Percentiles rank a stretch among this genome's conserved stretches.
These are phyloP conservation scores for Raddia guianensis DNA, from an alignment of 176 grass and related monocot genomes.

Conservation along the genomic window DNA sequence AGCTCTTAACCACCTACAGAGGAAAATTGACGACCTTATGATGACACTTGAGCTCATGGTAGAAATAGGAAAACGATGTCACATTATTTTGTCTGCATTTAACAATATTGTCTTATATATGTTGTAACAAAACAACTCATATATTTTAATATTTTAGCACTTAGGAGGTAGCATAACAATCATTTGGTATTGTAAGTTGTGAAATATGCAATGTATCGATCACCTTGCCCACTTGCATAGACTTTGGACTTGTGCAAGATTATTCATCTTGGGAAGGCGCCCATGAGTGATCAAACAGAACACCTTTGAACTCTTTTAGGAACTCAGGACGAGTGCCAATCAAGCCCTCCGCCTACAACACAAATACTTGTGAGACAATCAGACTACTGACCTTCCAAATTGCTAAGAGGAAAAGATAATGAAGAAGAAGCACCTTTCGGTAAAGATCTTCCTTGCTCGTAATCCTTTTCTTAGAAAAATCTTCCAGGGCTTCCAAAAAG, in stretches of 20 bases:
- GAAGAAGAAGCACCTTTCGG: slow-evolving; percentile 13
- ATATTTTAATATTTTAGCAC: neutral
- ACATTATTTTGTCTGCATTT: too few relatives aligned
- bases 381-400: neutral
- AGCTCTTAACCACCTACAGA: neutral
- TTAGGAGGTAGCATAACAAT: too few relatives aligned
- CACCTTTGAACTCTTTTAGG: slow-evolving; percentile 27
- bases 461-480: neutral
- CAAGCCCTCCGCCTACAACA: slow-evolving; percentile 18
- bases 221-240: slow-evolving; percentile 7
- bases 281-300: neutral
- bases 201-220: neutral
- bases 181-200: neutral
- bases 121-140: neutral
- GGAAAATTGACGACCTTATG: neutral
- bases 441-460: neutral
- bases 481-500: neutral
- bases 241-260: slow-evolving; percentile 19
- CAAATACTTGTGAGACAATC: slow-evolving; percentile 23
- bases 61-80: slow-evolving; percentile 12
- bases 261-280: neutral
- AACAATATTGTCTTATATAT: too few relatives aligned
- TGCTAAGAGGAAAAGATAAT: neutral
- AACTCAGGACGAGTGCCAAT: slow-evolving; percentile 3
- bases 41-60: slow-evolving; percentile 18